A percentile compares a stretch with the other conserved stretches of the same genome.
Evolutionary conservation across 2,329 filamentous ascomycete species (phyloP).

Genomic region (Lizonia empirigonia): DNA sequence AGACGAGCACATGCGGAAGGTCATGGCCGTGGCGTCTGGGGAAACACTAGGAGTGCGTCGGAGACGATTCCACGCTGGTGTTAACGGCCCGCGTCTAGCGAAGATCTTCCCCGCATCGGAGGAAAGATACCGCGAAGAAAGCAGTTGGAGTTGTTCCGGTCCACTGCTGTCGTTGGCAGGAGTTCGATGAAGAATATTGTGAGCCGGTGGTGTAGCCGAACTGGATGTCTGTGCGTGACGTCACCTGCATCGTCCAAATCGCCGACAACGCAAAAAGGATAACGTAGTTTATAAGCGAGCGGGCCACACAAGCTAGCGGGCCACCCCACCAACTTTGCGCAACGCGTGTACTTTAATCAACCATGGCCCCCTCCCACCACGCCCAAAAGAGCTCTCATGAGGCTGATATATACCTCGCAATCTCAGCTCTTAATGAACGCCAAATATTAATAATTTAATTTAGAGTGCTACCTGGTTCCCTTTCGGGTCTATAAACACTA

Average conservation of each 20-base stretch:
- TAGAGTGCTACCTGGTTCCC: too few species aligned
- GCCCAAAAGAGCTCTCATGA: too few species aligned
- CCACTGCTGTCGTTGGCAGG: neutral
- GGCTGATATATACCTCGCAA: too few species aligned
- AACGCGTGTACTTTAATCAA: too few species aligned
- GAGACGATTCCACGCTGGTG: neutral
- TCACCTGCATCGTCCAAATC: constrained; percentile 6
- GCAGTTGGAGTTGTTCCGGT: neutral
- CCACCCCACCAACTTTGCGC: too few species aligned
- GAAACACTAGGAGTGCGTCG: neutral
- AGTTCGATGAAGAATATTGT: neutral
- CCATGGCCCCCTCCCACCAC: too few species aligned
- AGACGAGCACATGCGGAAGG: constrained; percentile 2
- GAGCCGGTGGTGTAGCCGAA: neutral
- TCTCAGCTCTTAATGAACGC: too few species aligned
- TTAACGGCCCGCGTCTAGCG: neutral
- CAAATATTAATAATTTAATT: too few species aligned
- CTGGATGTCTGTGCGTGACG: neutral
- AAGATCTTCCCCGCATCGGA: constrained; percentile 12
- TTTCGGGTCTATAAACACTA: too few species aligned
- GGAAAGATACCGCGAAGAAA: constrained; percentile 6
- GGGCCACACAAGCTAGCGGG: too few species aligned
- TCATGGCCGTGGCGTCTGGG: neutral
- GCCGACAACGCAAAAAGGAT: too few species aligned
- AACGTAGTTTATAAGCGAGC: too few species aligned